phyloP scores from a whole-genome alignment of 768 basidiomycete genomes.

The Fistulinella prunicolor region DNA sequence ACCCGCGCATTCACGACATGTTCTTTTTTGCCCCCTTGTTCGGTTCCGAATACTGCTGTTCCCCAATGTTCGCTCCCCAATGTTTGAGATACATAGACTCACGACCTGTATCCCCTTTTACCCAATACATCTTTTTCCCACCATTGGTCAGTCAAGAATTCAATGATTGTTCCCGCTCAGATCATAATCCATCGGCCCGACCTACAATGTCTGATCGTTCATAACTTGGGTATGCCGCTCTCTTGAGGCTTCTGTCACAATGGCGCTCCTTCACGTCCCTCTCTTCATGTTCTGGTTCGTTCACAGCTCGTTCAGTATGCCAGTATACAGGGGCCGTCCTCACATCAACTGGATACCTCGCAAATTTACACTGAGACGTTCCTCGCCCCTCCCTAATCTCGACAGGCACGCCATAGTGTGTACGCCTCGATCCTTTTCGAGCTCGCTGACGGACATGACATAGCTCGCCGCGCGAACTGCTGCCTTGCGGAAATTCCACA shows the following conservation, averaged over 20 bases:
- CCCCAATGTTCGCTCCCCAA: background rate
- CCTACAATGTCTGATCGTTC: conserved; percentile 6
- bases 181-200: conserved; percentile 8
- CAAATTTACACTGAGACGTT: background rate
- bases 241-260: background rate
- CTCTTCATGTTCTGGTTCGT: conserved; percentile 10
- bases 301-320: conserved; percentile 6
- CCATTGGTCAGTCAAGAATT: background rate
- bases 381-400: conserved; percentile 1
- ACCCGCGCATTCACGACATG: too few relatives aligned
- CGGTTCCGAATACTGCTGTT: background rate
- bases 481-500: conserved; percentile 14
- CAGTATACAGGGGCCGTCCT: conserved; percentile 5
- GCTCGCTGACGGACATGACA: background rate
- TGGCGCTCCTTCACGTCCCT: conserved; percentile 10
- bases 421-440: background rate
- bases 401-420: conserved; percentile 10
- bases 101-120: too few relatives aligned
- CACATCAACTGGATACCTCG: background rate
- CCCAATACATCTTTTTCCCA: conserved; percentile 21
- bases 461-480: conserved; percentile 17
- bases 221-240: background rate
- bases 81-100: background rate
- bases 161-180: background rate
- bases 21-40: too few relatives aligned